Evolutionary conservation across 768 basidiomycete genomes (phyloP).

Genomic region (Auriculariales sp.): DNA sequence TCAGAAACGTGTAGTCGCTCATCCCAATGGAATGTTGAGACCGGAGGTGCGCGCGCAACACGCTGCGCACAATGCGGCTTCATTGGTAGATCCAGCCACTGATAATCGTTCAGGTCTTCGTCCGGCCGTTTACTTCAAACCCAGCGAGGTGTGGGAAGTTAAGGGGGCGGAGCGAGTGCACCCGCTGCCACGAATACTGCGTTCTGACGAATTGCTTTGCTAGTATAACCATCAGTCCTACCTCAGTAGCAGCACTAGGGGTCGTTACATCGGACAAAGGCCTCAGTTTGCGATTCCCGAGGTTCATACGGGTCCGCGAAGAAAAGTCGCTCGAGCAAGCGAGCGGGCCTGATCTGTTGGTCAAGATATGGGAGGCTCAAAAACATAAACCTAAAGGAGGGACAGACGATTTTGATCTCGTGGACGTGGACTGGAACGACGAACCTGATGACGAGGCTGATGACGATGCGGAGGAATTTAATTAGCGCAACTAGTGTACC

Average conservation of each 20-base stretch:
- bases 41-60: constrained; percentile 33
- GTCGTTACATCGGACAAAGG: constrained; percentile 46
- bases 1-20: constrained; percentile 37
- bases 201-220: background rate
- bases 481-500: background rate
- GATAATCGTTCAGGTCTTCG: constrained; percentile 42
- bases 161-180: constrained; percentile 24
- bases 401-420: constrained; percentile 44
- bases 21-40: constrained; percentile 45
- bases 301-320: constrained; percentile 59
- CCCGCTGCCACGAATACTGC: background rate
- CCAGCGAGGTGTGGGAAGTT: constrained; percentile 81
- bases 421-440: constrained; percentile 32
- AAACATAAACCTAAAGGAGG: constrained; percentile 26
- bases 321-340: constrained; percentile 66
- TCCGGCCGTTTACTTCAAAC: constrained; percentile 57
- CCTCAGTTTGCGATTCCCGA: constrained; percentile 74
- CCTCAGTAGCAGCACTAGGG: constrained; percentile 65
- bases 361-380: constrained; percentile 53
- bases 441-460: constrained; percentile 15
- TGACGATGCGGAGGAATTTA: constrained; percentile 11
- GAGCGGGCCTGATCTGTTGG: constrained; percentile 56
- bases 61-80: background rate
- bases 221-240: constrained; percentile 73
- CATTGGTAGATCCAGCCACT: too few species aligned